These are phyloP conservation scores for Exophiala sp. DNA, from an alignment of 2,329 filamentous ascomycete species.

Conservation along the genomic window DNA sequence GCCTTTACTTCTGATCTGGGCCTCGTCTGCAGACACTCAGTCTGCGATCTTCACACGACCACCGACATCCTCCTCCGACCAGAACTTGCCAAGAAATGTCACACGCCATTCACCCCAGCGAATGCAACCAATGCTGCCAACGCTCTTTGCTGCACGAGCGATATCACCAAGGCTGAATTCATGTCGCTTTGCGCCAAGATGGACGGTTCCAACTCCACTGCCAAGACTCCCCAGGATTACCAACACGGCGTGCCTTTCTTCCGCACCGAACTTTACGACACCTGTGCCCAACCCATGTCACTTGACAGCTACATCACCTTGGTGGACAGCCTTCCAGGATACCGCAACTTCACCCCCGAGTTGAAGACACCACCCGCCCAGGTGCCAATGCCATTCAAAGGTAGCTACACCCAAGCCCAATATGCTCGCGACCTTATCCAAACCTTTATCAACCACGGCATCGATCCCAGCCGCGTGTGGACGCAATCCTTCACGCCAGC, in stretches of 20 bases:
- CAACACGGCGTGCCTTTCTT: slow-evolving; percentile 54
- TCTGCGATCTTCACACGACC: slow-evolving; percentile 66
- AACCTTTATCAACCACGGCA: slow-evolving; percentile 53
- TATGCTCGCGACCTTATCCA: slow-evolving; percentile 65
- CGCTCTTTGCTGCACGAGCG: slow-evolving; percentile 68
- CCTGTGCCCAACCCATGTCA: slow-evolving; percentile 59
- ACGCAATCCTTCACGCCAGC: slow-evolving; percentile 64
- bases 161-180: slow-evolving; percentile 66
- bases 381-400: slow-evolving; percentile 67
- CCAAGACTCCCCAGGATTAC: slow-evolving; percentile 57
- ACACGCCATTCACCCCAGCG: slow-evolving; percentile 58
- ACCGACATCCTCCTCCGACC: slow-evolving; percentile 64
- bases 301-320: slow-evolving; percentile 62
- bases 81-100: slow-evolving; percentile 63
- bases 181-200: slow-evolving; percentile 67
- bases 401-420: slow-evolving; percentile 59
- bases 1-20: slow-evolving; percentile 62
- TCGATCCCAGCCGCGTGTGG: slow-evolving; percentile 55
- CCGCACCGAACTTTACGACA: slow-evolving; percentile 26
- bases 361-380: slow-evolving; percentile 59
- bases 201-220: slow-evolving; percentile 58
- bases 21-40: slow-evolving; percentile 66
- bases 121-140: slow-evolving; percentile 50
- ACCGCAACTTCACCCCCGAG: slow-evolving; percentile 62
- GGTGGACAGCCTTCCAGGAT: slow-evolving; percentile 51